phyloP scores from a whole-genome alignment of 768 basidiomycete species.

The Candolleomyces efflorescens region DNA sequence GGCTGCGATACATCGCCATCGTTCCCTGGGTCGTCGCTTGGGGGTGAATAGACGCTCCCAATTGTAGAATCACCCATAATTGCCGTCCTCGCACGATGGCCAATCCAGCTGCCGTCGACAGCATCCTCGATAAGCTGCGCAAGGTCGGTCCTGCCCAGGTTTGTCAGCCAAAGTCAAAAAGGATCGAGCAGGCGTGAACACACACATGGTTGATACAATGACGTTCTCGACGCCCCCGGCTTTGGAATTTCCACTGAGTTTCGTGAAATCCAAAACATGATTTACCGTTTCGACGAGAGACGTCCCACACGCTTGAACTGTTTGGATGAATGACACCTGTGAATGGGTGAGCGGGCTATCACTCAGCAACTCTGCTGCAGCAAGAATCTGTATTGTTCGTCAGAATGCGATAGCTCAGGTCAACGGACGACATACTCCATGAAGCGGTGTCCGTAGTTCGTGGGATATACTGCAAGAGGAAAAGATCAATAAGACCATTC shows the following conservation, averaged over 20 bases:
- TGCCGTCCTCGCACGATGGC: conserved; percentile 76
- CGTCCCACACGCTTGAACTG: conserved; percentile 93
- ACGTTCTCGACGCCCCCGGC: conserved; percentile 74
- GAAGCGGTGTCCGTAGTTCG: conserved; percentile 86
- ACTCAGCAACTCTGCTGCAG: conserved; percentile 85
- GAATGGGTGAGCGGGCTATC: conserved; percentile 80
- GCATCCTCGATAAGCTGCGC: conserved; percentile 85
- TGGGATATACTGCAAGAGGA: conserved; percentile 78
- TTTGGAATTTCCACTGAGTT: conserved; percentile 83
- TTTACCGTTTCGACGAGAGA: conserved; percentile 95
- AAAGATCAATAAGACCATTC: not conserved
- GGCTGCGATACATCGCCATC: conserved; percentile 12
- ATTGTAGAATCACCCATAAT: conserved; percentile 71
- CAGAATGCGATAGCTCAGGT: not conserved
- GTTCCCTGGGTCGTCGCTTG: conserved; percentile 45
- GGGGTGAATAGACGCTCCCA: conserved; percentile 89
- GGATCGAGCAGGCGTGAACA: conserved; percentile 6
- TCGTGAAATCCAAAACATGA: conserved; percentile 95
- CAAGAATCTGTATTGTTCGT: conserved; percentile 57
- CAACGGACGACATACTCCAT: conserved; percentile 55
- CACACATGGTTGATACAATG: conserved; percentile 63
- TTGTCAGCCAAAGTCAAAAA: not conserved
- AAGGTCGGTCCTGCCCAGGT: conserved; percentile 52
- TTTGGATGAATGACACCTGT: conserved; percentile 85
- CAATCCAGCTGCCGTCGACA: conserved; percentile 93